These are phyloP conservation scores for Paramecium octaurelia DNA, from an alignment of 73 alveolate species.

Conservation along the genomic window DNA sequence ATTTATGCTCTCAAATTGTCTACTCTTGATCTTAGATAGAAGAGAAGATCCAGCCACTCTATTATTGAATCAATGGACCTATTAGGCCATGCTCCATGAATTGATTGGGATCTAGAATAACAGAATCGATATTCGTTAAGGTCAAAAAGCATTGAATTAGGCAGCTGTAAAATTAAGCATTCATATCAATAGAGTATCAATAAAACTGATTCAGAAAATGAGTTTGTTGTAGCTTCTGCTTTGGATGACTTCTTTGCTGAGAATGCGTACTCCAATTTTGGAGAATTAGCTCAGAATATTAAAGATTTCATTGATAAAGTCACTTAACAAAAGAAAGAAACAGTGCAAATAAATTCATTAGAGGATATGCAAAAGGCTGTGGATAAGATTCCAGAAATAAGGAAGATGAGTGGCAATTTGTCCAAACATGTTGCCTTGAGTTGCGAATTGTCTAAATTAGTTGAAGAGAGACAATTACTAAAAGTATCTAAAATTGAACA, in stretches of 20 bases:
- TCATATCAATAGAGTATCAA: neutral
- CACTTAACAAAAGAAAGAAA: slow-evolving; percentile 19
- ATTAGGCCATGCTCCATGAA: slow-evolving; percentile 99
- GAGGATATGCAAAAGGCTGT: slow-evolving; percentile 62
- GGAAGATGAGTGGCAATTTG: slow-evolving; percentile 66
- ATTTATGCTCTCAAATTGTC: slow-evolving; percentile 52
- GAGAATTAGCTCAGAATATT: slow-evolving; percentile 88
- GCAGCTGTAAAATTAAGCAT: neutral
- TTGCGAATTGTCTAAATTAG: slow-evolving; percentile 80
- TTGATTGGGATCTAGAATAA: slow-evolving; percentile 92
- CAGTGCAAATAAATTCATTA: slow-evolving; percentile 49
- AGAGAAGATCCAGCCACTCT: slow-evolving; percentile 99
- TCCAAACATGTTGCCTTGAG: slow-evolving; percentile 91
- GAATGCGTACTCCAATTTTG: slow-evolving; percentile 85
- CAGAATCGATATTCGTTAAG: slow-evolving; percentile 80
- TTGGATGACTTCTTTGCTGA: slow-evolving; percentile 72
- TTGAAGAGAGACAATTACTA: slow-evolving; percentile 76
- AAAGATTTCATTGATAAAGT: slow-evolving; percentile 70
- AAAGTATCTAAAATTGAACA: slow-evolving; percentile 81
- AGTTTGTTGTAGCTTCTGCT: slow-evolving; percentile 25
- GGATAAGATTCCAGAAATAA: slow-evolving; percentile 57
- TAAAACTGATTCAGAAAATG: slow-evolving; percentile 56
- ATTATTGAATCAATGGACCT: slow-evolving; percentile 98
- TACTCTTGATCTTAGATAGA: slow-evolving; percentile 87
- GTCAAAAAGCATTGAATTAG: slow-evolving; percentile 61